Evolutionary conservation across 2,329 filamentous ascomycete genomes (phyloP), one percentile per base, ranked within the genome.

Genomic region (Colletotrichum lupini): DNA sequence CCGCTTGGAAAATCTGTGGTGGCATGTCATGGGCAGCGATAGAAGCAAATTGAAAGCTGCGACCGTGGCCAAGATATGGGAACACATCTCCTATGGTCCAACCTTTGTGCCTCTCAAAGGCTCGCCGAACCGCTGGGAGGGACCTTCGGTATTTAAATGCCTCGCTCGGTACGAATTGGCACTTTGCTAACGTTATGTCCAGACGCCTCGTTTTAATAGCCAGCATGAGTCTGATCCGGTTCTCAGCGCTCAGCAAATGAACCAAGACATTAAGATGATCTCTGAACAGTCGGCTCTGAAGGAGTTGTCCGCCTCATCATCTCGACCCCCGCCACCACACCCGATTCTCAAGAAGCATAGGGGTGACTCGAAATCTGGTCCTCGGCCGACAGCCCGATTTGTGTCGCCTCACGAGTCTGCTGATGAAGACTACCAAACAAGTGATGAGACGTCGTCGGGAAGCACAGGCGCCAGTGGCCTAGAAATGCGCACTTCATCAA

Each of bases 1-100:
- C 72, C 88, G 90, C 22, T 81, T 92, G 24, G 90, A 92, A 78
- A 90, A 91, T 77, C 91, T 91, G 76, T 92, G 90, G 90, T 92
- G 89, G 87, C 90, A 91, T 77, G 88, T 92, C 67, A 89, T 89
- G 86, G 89, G 90, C 42, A 92, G 90, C 76, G 83, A 90, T 75
- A 83, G 87, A 32, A 85, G 87, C 42, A 79, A 85, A 66, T 82
- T 91, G 60, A 87, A 88, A 59, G 90, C 88, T 52, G 83, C 82
- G 42, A 84, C 85, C 14, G 82, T 92, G 58, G 89, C 90, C 69
- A 85, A 81, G 73, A 81, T 91, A 5, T 92, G 89, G 76, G 83
- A 88, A 77, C 83, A 90, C 37, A 90, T 92, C 58, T 91, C 90
- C 0, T 83, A 85, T 58, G 90, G 89, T 9, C 85, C 88, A 71